Evolutionary conservation across 2,329 filamentous ascomycete species (phyloP).

Genomic region (Pseudogymnoascus sp.): DNA sequence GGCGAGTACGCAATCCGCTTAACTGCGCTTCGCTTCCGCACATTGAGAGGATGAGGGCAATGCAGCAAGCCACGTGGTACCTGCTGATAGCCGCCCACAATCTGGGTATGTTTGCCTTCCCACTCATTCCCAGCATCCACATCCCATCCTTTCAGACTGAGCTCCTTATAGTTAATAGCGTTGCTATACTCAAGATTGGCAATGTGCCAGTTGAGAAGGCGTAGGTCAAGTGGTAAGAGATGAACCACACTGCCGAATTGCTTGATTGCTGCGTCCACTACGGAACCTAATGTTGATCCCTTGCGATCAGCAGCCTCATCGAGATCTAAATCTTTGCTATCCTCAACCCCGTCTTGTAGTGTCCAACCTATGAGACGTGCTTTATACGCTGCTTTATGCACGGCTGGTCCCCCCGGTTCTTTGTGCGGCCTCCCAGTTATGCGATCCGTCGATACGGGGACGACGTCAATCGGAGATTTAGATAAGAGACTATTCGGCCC

Average conservation of each 20-base stretch:
- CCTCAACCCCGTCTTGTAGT: slow-evolving; percentile 53
- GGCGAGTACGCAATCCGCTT: slow-evolving; percentile 59
- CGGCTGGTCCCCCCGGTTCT: slow-evolving; percentile 58
- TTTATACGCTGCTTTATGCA: slow-evolving; percentile 66
- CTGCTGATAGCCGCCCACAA: slow-evolving; percentile 88
- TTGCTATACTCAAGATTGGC: slow-evolving; percentile 98
- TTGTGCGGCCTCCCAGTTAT: slow-evolving; percentile 65
- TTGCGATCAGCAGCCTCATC: slow-evolving; percentile 51
- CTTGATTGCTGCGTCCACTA: slow-evolving; percentile 81
- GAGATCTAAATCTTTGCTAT: slow-evolving; percentile 62
- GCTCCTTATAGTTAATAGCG: slow-evolving; percentile 73
- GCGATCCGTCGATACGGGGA: slow-evolving; percentile 57
- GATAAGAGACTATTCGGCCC: slow-evolving; percentile 15
- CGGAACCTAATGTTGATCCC: slow-evolving; percentile 73
- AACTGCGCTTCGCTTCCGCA: slow-evolving; percentile 65
- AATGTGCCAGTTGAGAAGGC: slow-evolving; percentile 94
- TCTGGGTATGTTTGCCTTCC: slow-evolving; percentile 87
- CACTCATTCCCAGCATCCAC: slow-evolving; percentile 97
- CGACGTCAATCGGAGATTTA: slow-evolving; percentile 36
- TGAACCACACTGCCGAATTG: slow-evolving; percentile 82
- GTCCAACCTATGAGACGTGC: slow-evolving; percentile 77
- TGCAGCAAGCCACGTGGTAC: slow-evolving; percentile 79
- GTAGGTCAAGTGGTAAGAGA: slow-evolving; percentile 75
- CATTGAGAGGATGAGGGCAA: slow-evolving; percentile 65
- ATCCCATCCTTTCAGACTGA: slow-evolving; percentile 90